Evolutionary conservation across 2,329 filamentous ascomycete species (phyloP), one percentile per base, ranked within the genome.

Genomic region (Fragosphaeria purpurea): DNA sequence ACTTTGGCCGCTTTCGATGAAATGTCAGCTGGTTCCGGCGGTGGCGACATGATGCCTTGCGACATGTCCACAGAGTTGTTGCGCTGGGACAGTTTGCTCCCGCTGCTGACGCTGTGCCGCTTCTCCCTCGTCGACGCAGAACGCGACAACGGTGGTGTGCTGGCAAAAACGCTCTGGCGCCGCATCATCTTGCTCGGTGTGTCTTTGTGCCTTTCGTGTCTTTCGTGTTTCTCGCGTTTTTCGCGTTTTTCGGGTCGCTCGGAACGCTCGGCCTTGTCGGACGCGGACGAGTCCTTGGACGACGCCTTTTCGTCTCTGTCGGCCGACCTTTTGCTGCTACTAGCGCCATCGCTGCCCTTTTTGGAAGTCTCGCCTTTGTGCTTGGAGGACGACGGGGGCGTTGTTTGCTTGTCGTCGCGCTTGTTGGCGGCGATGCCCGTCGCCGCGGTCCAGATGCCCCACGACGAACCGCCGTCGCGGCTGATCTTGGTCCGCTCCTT

Each of bases 401-500:
- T 80, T 57, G 22, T 22, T 22, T 85, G 83, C 56, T 74, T 74
- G 22, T 83, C 79, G 63, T 68, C 61, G 59, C 56, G 57, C 51
- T 53, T 55, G 6, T 30, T 9, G 6, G 48, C 10, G 2, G 42
- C 10, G 31, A 4, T 44, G 2, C 46, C 52, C 62, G 50, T 68
- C 65, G 48, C 65, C 1, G 46, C 35, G 12, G 77, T 79, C 85
- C 85, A 91, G 63, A 82, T 80, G 38, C 82, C 84, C 88, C 88
- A 93, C 34, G 85, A 81, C 10, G 78, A 73, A n/a, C 49, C 75
- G 38, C 78, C 75, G 39, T 85, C 83, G 52, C 87, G 85, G 58
- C 81, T 86, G 56, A 89, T 79, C 61, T 84, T 88, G 33, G 85
- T 71, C 11, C 88, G 84, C 56, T 94, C 86, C 63, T 85, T 94